Conservation (phyloP, 495 filamentous ascomycete species). For the Xylaria telfairii region DNA sequence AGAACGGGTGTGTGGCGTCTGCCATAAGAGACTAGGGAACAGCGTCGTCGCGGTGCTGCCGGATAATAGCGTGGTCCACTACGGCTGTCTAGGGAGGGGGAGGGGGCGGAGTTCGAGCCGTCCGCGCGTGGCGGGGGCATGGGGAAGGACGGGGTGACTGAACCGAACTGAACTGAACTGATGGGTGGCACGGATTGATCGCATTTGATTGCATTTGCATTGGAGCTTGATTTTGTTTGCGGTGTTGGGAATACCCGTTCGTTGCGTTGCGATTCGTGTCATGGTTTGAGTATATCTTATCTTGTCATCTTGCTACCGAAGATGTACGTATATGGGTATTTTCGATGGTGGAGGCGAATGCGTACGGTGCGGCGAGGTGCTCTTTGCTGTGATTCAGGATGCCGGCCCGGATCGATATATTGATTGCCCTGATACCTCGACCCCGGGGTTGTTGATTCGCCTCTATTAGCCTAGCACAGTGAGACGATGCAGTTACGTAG, state of each 20-base stretch:
- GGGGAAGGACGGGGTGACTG: conserved; percentile 1
- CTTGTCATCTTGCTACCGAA: not conserved
- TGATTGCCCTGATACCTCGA: not conserved
- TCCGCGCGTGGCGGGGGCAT: conserved; percentile 29
- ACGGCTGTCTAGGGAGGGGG: conserved; percentile 68
- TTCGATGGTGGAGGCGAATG: not conserved
- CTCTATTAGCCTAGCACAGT: too few species aligned
- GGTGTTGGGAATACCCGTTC: conserved; percentile 3
- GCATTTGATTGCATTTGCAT: conserved; percentile 9
- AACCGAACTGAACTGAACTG: too few species aligned
- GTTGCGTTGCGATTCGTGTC: not conserved
- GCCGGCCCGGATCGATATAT: not conserved
- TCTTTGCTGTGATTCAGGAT: not conserved
- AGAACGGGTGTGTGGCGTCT: conserved; percentile 87
- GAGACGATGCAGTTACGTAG: too few species aligned
- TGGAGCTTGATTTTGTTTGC: not conserved
- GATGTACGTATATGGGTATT: not conserved
- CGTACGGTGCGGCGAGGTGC: not conserved
- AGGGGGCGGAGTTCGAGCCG: conserved; percentile 29
- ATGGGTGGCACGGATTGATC: not conserved
- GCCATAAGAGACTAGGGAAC: conserved; percentile 88
- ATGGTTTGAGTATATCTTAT: not conserved
- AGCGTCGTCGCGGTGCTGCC: conserved; percentile 74
- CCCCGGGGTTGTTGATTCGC: not conserved
- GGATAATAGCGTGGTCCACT: conserved; percentile 76